These are phyloP conservation scores for Endothia cerciana DNA, from an alignment of 2,329 filamentous ascomycete genomes.

Conservation along the genomic window DNA sequence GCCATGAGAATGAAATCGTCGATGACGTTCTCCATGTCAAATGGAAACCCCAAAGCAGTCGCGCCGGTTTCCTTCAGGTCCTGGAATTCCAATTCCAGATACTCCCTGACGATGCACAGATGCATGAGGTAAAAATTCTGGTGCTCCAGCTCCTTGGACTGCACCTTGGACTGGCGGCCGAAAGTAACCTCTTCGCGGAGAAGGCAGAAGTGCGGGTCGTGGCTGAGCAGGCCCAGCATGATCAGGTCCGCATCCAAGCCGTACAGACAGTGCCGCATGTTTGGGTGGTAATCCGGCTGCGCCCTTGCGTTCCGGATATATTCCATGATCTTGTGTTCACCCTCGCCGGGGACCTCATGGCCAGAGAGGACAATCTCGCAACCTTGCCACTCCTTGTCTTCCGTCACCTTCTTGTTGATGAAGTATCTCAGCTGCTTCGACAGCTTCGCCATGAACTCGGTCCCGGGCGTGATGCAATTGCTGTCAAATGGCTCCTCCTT, in stretches of 20 bases:
- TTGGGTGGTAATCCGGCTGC: constrained; percentile 88
- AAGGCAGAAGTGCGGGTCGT: constrained; percentile 97
- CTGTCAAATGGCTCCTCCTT: constrained; percentile 97
- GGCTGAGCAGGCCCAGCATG: constrained; percentile 95
- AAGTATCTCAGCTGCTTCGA: constrained; percentile 96
- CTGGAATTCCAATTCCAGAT: constrained; percentile 95
- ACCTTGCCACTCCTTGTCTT: constrained; percentile 96
- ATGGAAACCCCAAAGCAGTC: constrained; percentile 67
- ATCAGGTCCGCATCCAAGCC: constrained; percentile 97
- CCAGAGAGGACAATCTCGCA: constrained; percentile 96
- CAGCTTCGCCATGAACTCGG: constrained; percentile 96
- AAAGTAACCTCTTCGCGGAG: constrained; percentile 98
- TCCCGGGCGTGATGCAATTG: constrained; percentile 97
- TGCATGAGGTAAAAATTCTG: constrained; percentile 99
- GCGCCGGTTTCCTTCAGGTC: constrained; percentile 77
- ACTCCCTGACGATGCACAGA: constrained; percentile 95
- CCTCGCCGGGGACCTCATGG: constrained; percentile 96
- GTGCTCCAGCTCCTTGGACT: constrained; percentile 95
- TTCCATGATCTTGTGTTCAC: constrained; percentile 99
- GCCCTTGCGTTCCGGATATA: constrained; percentile 98
- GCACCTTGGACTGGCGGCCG: constrained; percentile 81
- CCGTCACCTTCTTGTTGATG: constrained; percentile 97
- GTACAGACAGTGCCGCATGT: constrained; percentile 95
- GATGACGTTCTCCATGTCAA: constrained; percentile 94
- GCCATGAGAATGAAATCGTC: constrained; percentile 99